These are phyloP conservation scores for Moniliella sp. DNA, from an alignment of 1,284 basidiomycete species.

Conservation along the genomic window DNA sequence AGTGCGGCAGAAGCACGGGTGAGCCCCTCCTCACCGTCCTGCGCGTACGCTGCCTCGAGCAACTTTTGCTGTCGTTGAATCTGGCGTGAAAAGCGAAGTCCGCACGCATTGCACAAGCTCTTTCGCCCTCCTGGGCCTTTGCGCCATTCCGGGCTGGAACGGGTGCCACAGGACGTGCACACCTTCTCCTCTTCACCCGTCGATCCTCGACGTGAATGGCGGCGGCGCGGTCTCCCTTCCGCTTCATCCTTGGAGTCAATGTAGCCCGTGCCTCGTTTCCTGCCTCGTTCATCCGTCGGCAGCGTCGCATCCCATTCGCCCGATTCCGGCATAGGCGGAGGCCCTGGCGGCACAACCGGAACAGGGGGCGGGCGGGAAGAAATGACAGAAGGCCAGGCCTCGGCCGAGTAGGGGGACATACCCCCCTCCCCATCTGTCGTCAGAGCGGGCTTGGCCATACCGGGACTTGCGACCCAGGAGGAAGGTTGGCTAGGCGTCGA, in stretches of 20 bases:
- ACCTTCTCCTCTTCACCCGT: constrained; percentile 5
- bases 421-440: background rate
- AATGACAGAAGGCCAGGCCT: no score
- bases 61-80: background rate
- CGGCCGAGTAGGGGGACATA: no score
- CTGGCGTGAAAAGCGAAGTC: constrained; percentile 12
- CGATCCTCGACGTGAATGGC: background rate
- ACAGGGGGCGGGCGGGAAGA: no score
- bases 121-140: constrained; percentile 39
- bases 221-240: background rate
- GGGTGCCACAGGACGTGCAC: constrained; percentile 32
- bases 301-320: background rate
- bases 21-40: no score
- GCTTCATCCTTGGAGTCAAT: background rate
- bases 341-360: no score
- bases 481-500: background rate
- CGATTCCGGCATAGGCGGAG: background rate
- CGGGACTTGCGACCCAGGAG: background rate
- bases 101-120: constrained; percentile 30
- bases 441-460: background rate
- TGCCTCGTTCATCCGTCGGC: background rate
- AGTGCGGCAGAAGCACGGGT: no score
- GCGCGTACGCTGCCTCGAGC: no score
- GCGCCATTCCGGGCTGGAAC: constrained; percentile 75
- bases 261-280: background rate